Evolutionary conservation across 371 early-diverging fungal species (phyloP).

Genomic region (Mortierella sp.): DNA sequence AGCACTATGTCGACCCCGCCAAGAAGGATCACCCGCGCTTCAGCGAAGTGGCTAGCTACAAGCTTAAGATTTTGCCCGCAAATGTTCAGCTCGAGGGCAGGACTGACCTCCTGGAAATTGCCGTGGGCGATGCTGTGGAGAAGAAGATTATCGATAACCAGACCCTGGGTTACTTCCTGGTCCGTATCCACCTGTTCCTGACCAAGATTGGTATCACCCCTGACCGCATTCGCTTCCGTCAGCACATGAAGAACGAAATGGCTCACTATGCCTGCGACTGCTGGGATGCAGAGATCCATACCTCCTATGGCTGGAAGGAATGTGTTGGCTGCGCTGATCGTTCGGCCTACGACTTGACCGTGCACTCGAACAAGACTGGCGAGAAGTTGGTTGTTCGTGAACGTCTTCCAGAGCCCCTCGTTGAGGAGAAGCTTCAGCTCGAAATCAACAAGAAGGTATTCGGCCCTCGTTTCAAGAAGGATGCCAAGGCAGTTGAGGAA

Average conservation of each 20-base stretch:
- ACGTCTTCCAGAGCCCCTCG: slow-evolving; percentile 85
- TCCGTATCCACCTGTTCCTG: slow-evolving; percentile 95
- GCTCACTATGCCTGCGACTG: slow-evolving; percentile 99
- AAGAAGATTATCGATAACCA: slow-evolving; percentile 94
- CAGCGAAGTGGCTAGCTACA: slow-evolving; percentile 81
- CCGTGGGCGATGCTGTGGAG: slow-evolving; percentile 96
- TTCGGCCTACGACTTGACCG: slow-evolving; percentile 97
- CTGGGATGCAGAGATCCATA: slow-evolving; percentile 98
- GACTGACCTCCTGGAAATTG: slow-evolving; percentile 73
- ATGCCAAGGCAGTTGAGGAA: slow-evolving; percentile 90
- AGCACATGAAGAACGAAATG: slow-evolving; percentile 99
- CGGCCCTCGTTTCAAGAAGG: slow-evolving; percentile 93
- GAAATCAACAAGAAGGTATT: slow-evolving; percentile 94
- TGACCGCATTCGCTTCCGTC: slow-evolving; percentile 95
- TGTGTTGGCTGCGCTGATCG: slow-evolving; percentile 99
- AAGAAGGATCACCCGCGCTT: slow-evolving; percentile 96
- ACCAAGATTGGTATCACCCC: slow-evolving; percentile 93
- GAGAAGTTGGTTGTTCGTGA: slow-evolving; percentile 95
- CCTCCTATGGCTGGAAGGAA: slow-evolving; percentile 99
- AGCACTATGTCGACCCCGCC: slow-evolving; percentile 98
- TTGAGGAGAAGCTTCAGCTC: slow-evolving; percentile 80
- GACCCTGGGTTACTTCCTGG: slow-evolving; percentile 99
- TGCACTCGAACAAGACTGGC: slow-evolving; percentile 92
- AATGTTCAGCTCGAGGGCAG: slow-evolving; percentile 82
- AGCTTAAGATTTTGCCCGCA: slow-evolving; percentile 84